Evolutionary conservation across 2,329 filamentous ascomycete species (phyloP), one percentile per base, ranked within the genome.

Genomic region (Geosmithia morbida): DNA sequence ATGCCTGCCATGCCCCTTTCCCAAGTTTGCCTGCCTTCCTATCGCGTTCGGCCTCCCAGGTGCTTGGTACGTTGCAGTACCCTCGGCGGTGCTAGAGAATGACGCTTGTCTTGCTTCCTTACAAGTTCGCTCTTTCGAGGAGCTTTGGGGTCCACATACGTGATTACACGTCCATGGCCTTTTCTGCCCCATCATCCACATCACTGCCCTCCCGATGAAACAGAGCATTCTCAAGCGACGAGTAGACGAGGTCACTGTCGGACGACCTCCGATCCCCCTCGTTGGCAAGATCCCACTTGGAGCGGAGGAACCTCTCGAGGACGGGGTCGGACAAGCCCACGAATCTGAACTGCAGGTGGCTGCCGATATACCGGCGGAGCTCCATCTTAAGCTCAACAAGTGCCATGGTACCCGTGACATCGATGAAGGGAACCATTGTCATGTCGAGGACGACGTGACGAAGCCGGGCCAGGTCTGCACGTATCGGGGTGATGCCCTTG

Each of bases 381-480:
- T 75, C 72, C 14, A 60, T 60, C 17, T 69, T 61, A 18, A 79
- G 57, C 37, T 71, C 71, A 40, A 63, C 63, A 7, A 79, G 56
- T 8, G 73, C 68, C 0, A 65, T 61, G 3, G 75, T 62, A 0
- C 70, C 74, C 0, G 74, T 79, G 0, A 68, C 67, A 48, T 79
- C 75, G 8, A 75, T 64, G 50, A 75, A 71, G 16, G 70, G 69
- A 17, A 74, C 70, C 47, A 67, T 66, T 1, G 59, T 58, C 47
- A 79, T 70, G 51, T 79, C 75, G 0, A 79, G 59, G 0, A 79
- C 62, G 0, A 79, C 64, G 2, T 72, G 57, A 37, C 13, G 11
- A 3, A 37, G 33, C 10, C 11, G 33, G 33, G 33, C 33, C 3
- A 37, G 3, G 6, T 37, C 33, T 16, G 33, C 11, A 1, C 62